Base-by-base conservation (phyloP, 169 alveolate genomes). In the Plasmodium sp. region DNA sequence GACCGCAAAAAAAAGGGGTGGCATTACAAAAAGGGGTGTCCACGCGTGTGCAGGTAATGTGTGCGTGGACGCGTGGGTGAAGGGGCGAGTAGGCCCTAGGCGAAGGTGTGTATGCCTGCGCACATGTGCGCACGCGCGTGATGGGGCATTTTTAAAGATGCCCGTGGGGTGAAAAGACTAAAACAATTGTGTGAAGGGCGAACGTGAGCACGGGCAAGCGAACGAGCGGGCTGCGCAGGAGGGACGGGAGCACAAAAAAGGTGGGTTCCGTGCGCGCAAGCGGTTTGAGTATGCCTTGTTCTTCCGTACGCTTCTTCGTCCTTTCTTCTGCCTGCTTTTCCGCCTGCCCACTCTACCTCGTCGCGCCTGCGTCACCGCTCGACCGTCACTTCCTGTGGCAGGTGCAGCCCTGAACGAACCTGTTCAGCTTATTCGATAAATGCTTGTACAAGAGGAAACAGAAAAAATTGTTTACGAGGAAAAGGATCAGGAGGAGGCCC, bases 401-500 rank as follows among this genome's bases (percentile, higher is more conserved):
- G 77, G 18, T 67, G 39, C 77, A 67, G n/a, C 77, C 77, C 77
- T 67, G 77, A 67, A 67, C 39, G 39, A 27, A 67, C 36, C 1
- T 67, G 77, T 67, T 67, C 39, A 67, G 7, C 77, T 67, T 67
- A 67, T 67, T 67, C 39, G 77, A 67, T 67, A 67, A 67, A 67
- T 67, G 77, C 77, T 67, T 67, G 77, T 67, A 67, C 77, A 67
- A 2, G 39, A 67, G 77, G 39, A 67, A 67, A 67, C 77, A 67
- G 77, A 67, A 67, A 67, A 67, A 67, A 67, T 67, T 67, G 43
- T 27, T 67, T 67, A 67, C 27, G n/a, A 67, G 43, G 77, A 67
- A 67, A 27, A 67, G 5, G 6, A 67, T 67, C 33, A 67, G 39
- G 39, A 67, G 12, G 39, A 67, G 16, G 39, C 33, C 41, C n/a